phyloP scores from a whole-genome alignment of 768 basidiomycete genomes.

The Pleurotus salmoneostramineus region DNA sequence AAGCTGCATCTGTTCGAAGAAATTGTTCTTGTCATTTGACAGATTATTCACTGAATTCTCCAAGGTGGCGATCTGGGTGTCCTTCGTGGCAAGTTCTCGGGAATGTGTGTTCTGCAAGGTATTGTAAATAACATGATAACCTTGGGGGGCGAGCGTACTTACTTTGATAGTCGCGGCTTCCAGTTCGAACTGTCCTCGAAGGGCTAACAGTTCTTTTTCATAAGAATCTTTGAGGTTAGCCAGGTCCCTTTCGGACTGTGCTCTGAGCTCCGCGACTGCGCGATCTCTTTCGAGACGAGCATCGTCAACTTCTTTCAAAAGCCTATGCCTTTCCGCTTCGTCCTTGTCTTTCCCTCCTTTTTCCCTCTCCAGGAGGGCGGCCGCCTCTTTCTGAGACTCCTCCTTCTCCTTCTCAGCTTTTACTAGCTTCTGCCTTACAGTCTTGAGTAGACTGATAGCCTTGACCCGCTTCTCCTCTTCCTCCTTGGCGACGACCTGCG shows the following conservation, averaged over 20 bases:
- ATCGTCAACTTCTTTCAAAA: constrained; percentile 63
- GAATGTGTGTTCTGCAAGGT: constrained; percentile 55
- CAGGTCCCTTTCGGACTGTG: constrained; percentile 73
- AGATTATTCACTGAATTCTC: constrained; percentile 69
- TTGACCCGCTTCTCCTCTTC: constrained; percentile 98
- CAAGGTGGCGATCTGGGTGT: constrained; percentile 61
- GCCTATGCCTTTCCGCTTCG: constrained; percentile 43
- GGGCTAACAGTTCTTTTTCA: constrained; percentile 68
- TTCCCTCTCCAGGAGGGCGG: constrained; percentile 47
- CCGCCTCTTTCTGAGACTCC: constrained; percentile 61
- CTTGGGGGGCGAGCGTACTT: constrained; percentile 8
- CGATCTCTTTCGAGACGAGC: constrained; percentile 62
- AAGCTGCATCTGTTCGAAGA: constrained; percentile 85
- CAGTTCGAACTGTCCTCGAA: constrained; percentile 72
- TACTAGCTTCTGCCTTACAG: constrained; percentile 94
- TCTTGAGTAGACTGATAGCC: constrained; percentile 88
- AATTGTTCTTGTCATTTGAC: constrained; percentile 66
- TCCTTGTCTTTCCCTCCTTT: constrained; percentile 52
- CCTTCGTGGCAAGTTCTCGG: constrained; percentile 61
- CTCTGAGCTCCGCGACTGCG: constrained; percentile 51
- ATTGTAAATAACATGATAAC: constrained; percentile 1
- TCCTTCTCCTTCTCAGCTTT: constrained; percentile 95
- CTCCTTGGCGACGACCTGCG: constrained; percentile 69
- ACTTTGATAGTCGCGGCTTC: constrained; percentile 78
- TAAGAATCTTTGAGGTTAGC: constrained; percentile 53